phyloP scores from a whole-genome alignment of 164 flowering plant genomes.

The Liquidambar formosana region DNA sequence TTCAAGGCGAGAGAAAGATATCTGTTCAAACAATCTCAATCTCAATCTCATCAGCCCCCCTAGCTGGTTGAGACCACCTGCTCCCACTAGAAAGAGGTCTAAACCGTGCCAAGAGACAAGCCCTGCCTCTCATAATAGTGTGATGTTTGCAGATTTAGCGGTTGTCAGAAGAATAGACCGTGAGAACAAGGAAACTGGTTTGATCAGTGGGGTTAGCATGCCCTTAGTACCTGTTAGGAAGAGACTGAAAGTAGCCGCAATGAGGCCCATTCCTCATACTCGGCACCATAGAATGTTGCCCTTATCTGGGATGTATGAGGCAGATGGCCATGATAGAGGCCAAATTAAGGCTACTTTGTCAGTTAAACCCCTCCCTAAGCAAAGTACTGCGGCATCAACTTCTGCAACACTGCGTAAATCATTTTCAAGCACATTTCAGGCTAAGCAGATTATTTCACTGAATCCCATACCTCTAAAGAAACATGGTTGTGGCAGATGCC shows the following conservation, averaged over 20 bases:
- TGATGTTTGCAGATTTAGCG: conserved; percentile 15
- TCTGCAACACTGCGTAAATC: conserved; percentile 64
- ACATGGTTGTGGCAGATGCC: conserved; percentile 92
- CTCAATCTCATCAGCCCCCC: conserved; percentile 38
- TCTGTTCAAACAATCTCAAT: conserved; percentile 15
- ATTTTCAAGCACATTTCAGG: conserved; percentile 64
- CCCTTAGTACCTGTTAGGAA: conserved; percentile 13
- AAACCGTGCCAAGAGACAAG: conserved; percentile 32
- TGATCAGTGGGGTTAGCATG: conserved; percentile 20
- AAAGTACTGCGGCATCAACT: conserved; percentile 37
- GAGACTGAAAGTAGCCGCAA: conserved; percentile 69
- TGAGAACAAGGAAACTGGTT: conserved; percentile 20
- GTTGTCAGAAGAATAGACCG: conserved; percentile 15
- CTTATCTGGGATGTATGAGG: conserved; percentile 60
- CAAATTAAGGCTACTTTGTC: conserved; percentile 49
- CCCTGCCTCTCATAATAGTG: conserved; percentile 3
- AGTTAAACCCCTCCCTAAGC: conserved; percentile 41
- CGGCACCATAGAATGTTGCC: conserved; percentile 76
- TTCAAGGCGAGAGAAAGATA: conserved; percentile 34
- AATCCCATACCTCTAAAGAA: conserved; percentile 97
- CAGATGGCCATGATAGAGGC: conserved; percentile 50
- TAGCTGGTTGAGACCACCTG: conserved; percentile 76
- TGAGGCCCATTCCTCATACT: conserved; percentile 93
- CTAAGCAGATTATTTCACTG: conserved; percentile 79
- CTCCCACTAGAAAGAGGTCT: conserved; percentile 64